phyloP scores from a whole-genome alignment of 495 filamentous ascomycete species.

The Xylaria castorea region DNA sequence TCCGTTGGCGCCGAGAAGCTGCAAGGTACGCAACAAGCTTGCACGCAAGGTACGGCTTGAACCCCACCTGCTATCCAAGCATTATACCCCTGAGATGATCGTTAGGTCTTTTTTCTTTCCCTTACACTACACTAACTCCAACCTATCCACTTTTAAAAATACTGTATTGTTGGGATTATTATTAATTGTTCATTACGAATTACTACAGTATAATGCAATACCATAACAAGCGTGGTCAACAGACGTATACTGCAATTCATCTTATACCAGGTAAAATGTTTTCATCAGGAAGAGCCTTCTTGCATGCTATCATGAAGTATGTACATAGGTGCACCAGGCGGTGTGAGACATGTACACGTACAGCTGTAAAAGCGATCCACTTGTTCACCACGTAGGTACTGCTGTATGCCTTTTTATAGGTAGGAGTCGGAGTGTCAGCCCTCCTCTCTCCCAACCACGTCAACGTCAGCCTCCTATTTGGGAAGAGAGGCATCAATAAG shows the following conservation, averaged over 20 bases:
- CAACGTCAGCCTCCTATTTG: conserved; percentile 18
- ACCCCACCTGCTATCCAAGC: background rate
- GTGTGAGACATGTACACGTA: background rate
- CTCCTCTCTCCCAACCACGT: conserved; percentile 10
- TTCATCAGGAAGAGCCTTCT: background rate
- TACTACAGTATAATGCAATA: background rate
- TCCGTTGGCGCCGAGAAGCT: conserved; percentile 4
- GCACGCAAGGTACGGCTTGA: conserved; percentile 6
- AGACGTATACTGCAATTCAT: background rate
- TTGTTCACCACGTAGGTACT: conserved; percentile 4
- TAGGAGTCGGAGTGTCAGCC: background rate
- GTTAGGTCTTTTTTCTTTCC: background rate
- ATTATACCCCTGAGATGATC: conserved; percentile 15
- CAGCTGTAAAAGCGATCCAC: conserved; percentile 4
- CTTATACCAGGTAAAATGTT: background rate
- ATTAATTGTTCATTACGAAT: background rate
- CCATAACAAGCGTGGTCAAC: background rate
- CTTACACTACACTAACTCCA: background rate
- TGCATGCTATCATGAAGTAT: background rate
- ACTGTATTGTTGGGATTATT: background rate
- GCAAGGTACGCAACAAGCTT: conserved; percentile 13
- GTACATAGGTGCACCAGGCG: background rate
- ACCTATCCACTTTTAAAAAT: background rate
- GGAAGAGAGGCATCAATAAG: conserved; percentile 5
- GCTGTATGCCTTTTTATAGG: background rate